Percentiles rank a stretch among this genome's conserved stretches.
phyloP scores from a whole-genome alignment of 2,329 filamentous ascomycete species.

The Endoconidiophora laricicola region DNA sequence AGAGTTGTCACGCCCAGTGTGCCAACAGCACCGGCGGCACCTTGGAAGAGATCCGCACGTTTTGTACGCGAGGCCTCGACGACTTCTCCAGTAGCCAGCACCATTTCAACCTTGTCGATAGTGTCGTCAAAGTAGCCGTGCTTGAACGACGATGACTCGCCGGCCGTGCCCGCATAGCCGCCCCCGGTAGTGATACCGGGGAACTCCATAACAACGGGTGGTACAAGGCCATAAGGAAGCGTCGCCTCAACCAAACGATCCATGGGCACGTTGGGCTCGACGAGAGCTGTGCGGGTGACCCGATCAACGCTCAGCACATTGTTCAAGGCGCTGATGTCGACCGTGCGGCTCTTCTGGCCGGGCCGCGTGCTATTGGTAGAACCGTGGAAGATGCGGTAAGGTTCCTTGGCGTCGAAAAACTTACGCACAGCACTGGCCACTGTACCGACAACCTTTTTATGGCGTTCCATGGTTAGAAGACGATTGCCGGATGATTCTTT shows the following conservation, averaged over 20 bases:
- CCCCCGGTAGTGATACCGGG: slow-evolving; percentile 60
- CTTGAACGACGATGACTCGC: slow-evolving; percentile 52
- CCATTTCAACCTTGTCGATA: slow-evolving; percentile 48
- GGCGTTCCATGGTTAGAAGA: slow-evolving; percentile 29
- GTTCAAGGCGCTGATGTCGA: slow-evolving; percentile 50
- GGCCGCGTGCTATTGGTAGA: slow-evolving; percentile 59
- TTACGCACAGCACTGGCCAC: slow-evolving; percentile 31
- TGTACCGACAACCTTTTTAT: slow-evolving; percentile 29
- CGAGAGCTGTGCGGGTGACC: slow-evolving; percentile 39
- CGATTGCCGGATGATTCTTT: too few relatives aligned
- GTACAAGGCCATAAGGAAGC: slow-evolving; percentile 46
- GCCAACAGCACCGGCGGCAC: slow-evolving; percentile 50
- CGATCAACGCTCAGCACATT: slow-evolving; percentile 48
- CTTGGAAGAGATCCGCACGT: slow-evolving; percentile 42
- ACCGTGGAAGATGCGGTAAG: slow-evolving; percentile 63
- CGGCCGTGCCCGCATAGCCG: slow-evolving; percentile 53
- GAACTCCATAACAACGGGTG: slow-evolving; percentile 61
- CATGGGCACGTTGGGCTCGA: slow-evolving; percentile 65
- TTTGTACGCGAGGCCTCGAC: slow-evolving; percentile 31
- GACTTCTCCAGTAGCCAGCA: slow-evolving; percentile 49
- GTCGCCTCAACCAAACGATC: slow-evolving; percentile 51
- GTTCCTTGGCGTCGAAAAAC: slow-evolving; percentile 31
- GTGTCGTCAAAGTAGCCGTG: slow-evolving; percentile 57
- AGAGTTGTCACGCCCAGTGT: slow-evolving; percentile 52
- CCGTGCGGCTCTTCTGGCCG: slow-evolving; percentile 25